Conservation (phyloP, 306 rosid genomes). For the Hippophae tibetana region DNA sequence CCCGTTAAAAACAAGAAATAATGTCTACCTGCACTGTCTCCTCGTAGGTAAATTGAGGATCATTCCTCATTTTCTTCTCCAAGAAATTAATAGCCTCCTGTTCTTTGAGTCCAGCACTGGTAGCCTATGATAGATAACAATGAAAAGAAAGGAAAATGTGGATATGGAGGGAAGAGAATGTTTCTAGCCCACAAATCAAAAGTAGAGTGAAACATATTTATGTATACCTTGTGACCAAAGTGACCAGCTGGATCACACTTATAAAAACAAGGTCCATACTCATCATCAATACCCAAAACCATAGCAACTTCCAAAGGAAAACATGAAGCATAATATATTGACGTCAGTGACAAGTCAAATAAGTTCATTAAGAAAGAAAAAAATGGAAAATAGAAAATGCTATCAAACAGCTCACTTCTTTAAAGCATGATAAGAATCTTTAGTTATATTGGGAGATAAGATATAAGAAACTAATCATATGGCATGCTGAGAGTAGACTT, state of each 20-base stretch:
- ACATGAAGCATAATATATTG: slow-evolving; percentile 14
- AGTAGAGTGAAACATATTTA: slow-evolving; percentile 1
- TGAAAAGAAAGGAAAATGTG: slow-evolving; percentile 7
- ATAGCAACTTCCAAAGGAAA: slow-evolving; percentile 59
- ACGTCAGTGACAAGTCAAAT: slow-evolving; percentile 17
- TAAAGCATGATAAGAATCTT: background rate
- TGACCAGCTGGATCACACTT: slow-evolving; percentile 99
- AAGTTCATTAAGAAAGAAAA: background rate
- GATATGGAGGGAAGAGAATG: background rate
- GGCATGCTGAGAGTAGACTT: slow-evolving; percentile 98
- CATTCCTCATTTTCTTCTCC: slow-evolving; percentile 99
- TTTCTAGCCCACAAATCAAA: background rate
- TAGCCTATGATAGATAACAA: slow-evolving; percentile 54
- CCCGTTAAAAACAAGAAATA: background rate
- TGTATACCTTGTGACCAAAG: slow-evolving; percentile 90
- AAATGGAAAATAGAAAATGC: background rate
- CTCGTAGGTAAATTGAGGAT: slow-evolving; percentile 80
- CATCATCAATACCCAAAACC: slow-evolving; percentile 94
- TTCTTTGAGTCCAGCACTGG: slow-evolving; percentile 96
- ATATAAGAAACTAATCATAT: slow-evolving; percentile 52
- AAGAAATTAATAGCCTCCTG: slow-evolving; percentile 97
- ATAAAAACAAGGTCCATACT: slow-evolving; percentile 71
- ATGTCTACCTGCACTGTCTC: slow-evolving; percentile 91
- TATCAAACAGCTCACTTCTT: background rate
- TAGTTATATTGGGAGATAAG: background rate